A percentile compares a stretch with the other conserved stretches of the same genome.
Conservation (phyloP, 768 basidiomycete genomes). For the Agrocybe chaxingu region DNA sequence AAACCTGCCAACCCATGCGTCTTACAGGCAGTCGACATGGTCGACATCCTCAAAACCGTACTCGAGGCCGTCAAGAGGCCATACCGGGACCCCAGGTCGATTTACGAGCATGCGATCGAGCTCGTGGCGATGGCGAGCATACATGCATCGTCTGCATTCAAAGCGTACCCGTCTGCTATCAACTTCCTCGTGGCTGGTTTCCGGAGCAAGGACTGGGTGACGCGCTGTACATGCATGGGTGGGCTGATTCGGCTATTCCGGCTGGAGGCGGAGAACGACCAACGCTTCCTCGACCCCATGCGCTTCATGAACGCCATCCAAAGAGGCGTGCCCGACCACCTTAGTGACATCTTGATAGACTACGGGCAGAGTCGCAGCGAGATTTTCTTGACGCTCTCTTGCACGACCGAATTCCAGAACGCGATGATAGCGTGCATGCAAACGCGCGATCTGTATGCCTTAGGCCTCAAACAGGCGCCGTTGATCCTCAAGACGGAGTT, state of each 20-base stretch:
- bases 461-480: conserved; percentile 47
- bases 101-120: conserved; percentile 51
- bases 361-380: conserved; percentile 52
- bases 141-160: conserved; percentile 42
- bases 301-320: conserved; percentile 39
- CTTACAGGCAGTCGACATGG: conserved; percentile 39
- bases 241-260: conserved; percentile 51
- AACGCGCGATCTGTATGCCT: conserved; percentile 45
- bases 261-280: conserved; percentile 40
- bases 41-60: conserved; percentile 39
- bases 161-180: conserved; percentile 38
- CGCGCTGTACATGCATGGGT: conserved; percentile 48
- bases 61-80: conserved; percentile 43
- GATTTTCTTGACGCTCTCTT: conserved; percentile 36
- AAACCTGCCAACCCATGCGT: conserved; percentile 33
- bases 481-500: conserved; percentile 60
- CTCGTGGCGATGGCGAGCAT: conserved; percentile 42
- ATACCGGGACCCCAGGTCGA: conserved; percentile 18
- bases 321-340: conserved; percentile 41
- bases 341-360: conserved; percentile 41
- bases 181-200: conserved; percentile 55
- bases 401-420: conserved; percentile 41
- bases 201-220: conserved; percentile 51
- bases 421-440: conserved; percentile 50
- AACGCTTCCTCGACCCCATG: conserved; percentile 44